Evolutionary conservation across 2,329 filamentous ascomycete species (phyloP).

Genomic region (Zopfia rhizophila): DNA sequence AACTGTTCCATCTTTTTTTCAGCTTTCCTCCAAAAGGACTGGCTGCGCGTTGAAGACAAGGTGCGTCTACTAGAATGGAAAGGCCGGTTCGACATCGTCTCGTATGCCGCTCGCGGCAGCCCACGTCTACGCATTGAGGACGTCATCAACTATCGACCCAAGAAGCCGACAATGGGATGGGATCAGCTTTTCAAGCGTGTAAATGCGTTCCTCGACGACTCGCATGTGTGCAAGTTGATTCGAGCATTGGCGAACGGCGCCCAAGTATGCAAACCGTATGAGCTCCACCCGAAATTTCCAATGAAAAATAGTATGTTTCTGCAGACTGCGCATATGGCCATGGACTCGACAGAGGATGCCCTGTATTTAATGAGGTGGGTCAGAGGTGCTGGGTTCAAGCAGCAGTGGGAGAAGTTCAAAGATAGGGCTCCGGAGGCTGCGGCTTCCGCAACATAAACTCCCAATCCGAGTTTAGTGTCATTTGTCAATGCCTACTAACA

Average conservation of each 20-base stretch:
- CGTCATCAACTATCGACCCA: constrained; percentile 32
- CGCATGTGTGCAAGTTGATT: constrained; percentile 50
- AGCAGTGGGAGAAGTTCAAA: constrained; percentile 20
- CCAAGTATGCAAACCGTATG: constrained; percentile 9
- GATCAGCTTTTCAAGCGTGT: constrained; percentile 33
- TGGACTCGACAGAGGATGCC: constrained; percentile 14
- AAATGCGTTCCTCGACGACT: constrained; percentile 44
- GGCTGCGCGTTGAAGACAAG: constrained; percentile 43
- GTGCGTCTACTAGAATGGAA: constrained; percentile 37
- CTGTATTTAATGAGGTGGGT: constrained; percentile 17
- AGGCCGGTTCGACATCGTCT: constrained; percentile 31
- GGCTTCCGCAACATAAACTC: too few relatives aligned
- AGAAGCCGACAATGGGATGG: constrained; percentile 50
- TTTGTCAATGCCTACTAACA: too few relatives aligned
- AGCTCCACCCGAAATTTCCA: too few relatives aligned
- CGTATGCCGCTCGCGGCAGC: constrained; percentile 29
- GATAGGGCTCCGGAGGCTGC: too few relatives aligned
- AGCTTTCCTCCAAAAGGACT: constrained; percentile 40
- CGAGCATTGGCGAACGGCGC: constrained; percentile 47
- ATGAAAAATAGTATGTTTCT: constrained; percentile 20
- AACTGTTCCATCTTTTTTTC: constrained; percentile 47
- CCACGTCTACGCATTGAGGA: constrained; percentile 27
- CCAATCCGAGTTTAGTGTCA: too few relatives aligned
- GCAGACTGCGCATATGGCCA: constrained; percentile 13
- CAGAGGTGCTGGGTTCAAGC: constrained; percentile 12